These are phyloP conservation scores for Capsicum baccatum DNA, from an alignment of 257 asterid genomes.

Conservation along the genomic window DNA sequence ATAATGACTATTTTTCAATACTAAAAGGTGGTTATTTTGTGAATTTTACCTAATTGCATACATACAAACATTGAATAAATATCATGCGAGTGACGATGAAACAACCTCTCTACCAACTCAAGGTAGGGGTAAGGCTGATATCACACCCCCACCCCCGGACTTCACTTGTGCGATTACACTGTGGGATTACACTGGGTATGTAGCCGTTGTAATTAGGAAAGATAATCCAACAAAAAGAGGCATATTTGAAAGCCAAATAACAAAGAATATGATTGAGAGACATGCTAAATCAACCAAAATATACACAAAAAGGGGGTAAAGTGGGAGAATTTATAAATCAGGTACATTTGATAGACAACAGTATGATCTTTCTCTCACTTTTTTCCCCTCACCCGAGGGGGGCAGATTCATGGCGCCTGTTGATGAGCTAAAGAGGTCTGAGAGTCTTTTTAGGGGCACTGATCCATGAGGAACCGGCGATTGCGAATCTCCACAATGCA, in stretches of 20 bases:
- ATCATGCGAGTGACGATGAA: neutral
- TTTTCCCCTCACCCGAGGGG: neutral
- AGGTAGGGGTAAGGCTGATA: neutral
- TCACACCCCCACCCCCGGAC: too few species aligned
- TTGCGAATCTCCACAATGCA: conserved; percentile 92
- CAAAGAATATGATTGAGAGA: neutral
- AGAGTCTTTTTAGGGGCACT: conserved; percentile 90
- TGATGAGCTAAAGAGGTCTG: conserved; percentile 44
- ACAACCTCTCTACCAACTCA: too few species aligned
- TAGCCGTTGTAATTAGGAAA: neutral
- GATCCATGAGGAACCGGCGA: conserved; percentile 80
- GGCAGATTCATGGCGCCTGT: neutral
- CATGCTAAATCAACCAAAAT: neutral
- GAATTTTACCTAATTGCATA: neutral
- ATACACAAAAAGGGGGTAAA: neutral
- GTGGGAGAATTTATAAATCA: neutral
- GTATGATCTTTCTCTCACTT: neutral
- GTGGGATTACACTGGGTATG: neutral
- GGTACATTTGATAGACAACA: neutral
- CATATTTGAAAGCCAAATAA: neutral
- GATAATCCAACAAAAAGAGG: neutral
- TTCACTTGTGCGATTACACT: neutral
- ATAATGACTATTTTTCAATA: too few species aligned
- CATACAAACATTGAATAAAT: neutral
- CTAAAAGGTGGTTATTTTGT: neutral